Percentiles rank a stretch among this genome's conserved stretches.
Conservation (phyloP, 805 yeast species). For the Jamesozyma lodderae region DNA sequence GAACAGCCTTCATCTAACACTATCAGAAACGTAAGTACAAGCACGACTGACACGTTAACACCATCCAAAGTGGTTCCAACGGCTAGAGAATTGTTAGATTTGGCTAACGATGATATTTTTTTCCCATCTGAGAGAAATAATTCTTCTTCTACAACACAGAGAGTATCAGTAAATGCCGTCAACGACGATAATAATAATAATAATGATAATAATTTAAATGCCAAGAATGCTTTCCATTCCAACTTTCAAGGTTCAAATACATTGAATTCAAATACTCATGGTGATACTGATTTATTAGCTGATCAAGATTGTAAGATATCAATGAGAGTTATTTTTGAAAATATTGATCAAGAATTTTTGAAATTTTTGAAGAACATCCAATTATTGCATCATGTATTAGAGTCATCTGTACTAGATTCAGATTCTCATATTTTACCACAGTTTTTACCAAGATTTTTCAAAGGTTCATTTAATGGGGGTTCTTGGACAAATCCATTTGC, state of each 20-base stretch:
- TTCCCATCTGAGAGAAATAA: not conserved
- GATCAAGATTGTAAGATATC: conserved; percentile 3
- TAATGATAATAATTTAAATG: not conserved
- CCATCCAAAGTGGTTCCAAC: not conserved
- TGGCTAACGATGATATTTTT: not conserved
- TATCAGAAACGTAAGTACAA: conserved; percentile 12
- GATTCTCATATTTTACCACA: conserved; percentile 40
- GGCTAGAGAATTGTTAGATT: conserved; percentile 2
- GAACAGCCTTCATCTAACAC: not conserved
- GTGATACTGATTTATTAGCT: too few species aligned
- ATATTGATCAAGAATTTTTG: conserved; percentile 23
- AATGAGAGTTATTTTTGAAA: conserved; percentile 7
- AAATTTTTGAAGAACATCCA: conserved; percentile 26
- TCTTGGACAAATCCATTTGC: conserved; percentile 68
- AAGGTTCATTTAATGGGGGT: conserved; percentile 66
- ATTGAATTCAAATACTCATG: not conserved
- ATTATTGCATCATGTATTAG: conserved; percentile 24
- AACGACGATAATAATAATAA: too few species aligned
- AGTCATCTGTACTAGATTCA: conserved; percentile 14
- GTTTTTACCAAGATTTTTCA: conserved; percentile 58
- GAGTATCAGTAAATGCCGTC: too few species aligned
- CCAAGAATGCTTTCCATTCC: not conserved
- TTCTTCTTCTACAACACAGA: conserved; percentile 1
- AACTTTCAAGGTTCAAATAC: not conserved
- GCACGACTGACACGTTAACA: conserved; percentile 14